Evolutionary conservation across 2,329 filamentous ascomycete species (phyloP).

Genomic region (Calonectria honghensis): DNA sequence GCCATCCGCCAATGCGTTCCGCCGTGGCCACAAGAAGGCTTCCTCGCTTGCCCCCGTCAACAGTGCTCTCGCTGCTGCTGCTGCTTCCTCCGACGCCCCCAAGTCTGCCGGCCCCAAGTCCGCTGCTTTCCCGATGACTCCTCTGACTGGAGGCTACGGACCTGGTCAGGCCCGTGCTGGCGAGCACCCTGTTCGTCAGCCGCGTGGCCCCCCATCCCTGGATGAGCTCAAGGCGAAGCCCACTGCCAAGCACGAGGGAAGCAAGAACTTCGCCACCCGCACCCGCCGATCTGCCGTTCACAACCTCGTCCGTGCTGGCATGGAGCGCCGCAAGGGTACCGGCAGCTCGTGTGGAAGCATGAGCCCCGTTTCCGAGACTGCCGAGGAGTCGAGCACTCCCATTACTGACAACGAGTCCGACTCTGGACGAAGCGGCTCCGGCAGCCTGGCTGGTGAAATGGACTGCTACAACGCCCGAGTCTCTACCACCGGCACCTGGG

Average conservation of each 20-base stretch:
- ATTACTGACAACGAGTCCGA: slow-evolving; percentile 85
- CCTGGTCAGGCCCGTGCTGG: slow-evolving; percentile 94
- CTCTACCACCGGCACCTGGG: slow-evolving; percentile 81
- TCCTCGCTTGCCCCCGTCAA: slow-evolving; percentile 82
- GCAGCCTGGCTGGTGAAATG: slow-evolving; percentile 85
- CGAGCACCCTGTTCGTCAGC: slow-evolving; percentile 95
- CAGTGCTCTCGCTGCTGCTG: slow-evolving; percentile 66
- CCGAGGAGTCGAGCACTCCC: slow-evolving; percentile 79
- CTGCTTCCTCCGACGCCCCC: slow-evolving; percentile 65
- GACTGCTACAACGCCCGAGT: slow-evolving; percentile 84
- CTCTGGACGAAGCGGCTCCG: slow-evolving; percentile 82
- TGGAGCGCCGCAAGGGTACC: slow-evolving; percentile 88
- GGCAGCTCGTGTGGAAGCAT: slow-evolving; percentile 84
- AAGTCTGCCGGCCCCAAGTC: slow-evolving; percentile 85
- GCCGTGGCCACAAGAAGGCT: slow-evolving; percentile 93
- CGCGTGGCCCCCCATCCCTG: slow-evolving; percentile 91
- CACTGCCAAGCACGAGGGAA: slow-evolving; percentile 94
- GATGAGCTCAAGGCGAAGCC: slow-evolving; percentile 94
- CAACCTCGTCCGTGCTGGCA: slow-evolving; percentile 91
- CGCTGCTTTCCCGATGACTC: slow-evolving; percentile 86
- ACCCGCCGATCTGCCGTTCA: slow-evolving; percentile 94
- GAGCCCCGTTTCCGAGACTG: slow-evolving; percentile 91
- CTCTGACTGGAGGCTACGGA: slow-evolving; percentile 89
- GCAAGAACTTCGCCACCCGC: slow-evolving; percentile 96
- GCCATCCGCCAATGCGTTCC: slow-evolving; percentile 93